Percentiles rank a stretch among this genome's conserved stretches.
These are phyloP conservation scores for Aspergillus sp. DNA, from an alignment of 2,329 filamentous ascomycete species.

Conservation along the genomic window DNA sequence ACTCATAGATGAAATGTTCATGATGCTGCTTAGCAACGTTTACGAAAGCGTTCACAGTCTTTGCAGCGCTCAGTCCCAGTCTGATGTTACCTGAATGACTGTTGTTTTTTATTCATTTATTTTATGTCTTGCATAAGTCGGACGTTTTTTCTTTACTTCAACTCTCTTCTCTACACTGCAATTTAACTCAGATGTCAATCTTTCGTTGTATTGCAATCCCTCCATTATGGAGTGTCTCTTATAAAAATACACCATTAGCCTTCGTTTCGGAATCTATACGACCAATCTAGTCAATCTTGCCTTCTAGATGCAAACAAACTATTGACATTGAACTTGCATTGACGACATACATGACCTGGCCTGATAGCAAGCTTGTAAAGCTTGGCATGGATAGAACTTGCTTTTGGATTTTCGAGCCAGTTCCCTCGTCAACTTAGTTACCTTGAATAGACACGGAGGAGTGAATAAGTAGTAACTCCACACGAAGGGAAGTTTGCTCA, in stretches of 20 bases:
- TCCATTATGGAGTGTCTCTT: not conserved
- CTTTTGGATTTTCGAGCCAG: too few relatives aligned
- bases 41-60: slow-evolving; percentile 12
- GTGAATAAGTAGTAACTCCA: too few relatives aligned
- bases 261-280: too few relatives aligned
- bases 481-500: too few relatives aligned
- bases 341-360: too few relatives aligned
- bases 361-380: too few relatives aligned
- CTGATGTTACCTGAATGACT: slow-evolving; percentile 1
- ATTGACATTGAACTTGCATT: too few relatives aligned
- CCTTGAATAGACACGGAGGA: too few relatives aligned
- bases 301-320: too few relatives aligned
- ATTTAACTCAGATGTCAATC: slow-evolving; percentile 9
- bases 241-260: not conserved
- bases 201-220: not conserved
- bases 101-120: slow-evolving; percentile 5
- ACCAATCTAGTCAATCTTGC: too few relatives aligned
- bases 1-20: slow-evolving; percentile 22
- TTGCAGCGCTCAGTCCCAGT: slow-evolving; percentile 15
- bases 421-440: too few relatives aligned
- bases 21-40: slow-evolving; percentile 17
- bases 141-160: slow-evolving; percentile 9
- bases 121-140: slow-evolving; percentile 8
- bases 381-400: too few relatives aligned
- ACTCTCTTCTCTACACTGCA: slow-evolving; percentile 2